Base-by-base conservation (phyloP, 306 rosid genomes). In the Glycyrrhiza uralensis region DNA sequence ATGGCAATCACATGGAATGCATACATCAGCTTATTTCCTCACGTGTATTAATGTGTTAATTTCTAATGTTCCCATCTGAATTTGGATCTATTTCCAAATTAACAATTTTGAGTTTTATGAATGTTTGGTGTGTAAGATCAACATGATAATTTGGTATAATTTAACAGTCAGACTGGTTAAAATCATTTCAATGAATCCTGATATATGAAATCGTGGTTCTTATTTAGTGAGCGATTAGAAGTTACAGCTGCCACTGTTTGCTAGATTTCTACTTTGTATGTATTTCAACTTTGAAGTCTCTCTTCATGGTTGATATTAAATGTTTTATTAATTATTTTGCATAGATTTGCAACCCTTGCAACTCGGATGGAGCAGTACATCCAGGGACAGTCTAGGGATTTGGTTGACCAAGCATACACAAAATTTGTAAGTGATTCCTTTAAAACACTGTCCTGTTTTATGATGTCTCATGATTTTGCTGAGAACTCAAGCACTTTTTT, bases 351-450 rank as follows among this genome's bases (percentile, higher is more conserved):
- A 20, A 91, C 87, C 82, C 90, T 94, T 58, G 99, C 99, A 44
- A 91, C 99, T 1, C 91, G 99, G 57, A 94, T 91, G 99, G 99
- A 94, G 88, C 97, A 91, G 82, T 94, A 94, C 76, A 91, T 94
- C 69, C 97, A 88, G 84, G 99, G 99, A 56, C 99, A 91, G 81
- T 94, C 97, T 60, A 86, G 99, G 92, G 99, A 94, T 84, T 91
- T 91, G 92, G 99, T 94, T 82, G 97, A 94, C 84, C 95, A 91
- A 84, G 97, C 97, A 52, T 94, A 94, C 76, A 88, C 99, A 61
- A 94, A 94, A 86, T 94, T 94, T 84, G 99, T 94, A 80, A 85
- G 97, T 76, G 36, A 19, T 75, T 72, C 18, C 46, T 32, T 51
- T 50, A 22, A 38, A 68, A 24, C 28, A 38, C 23, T 77, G 17